Percentiles rank a stretch among this genome's conserved stretches.
Evolutionary conservation across 805 yeast species (phyloP).

Genomic region (Yarrowia sp.): DNA sequence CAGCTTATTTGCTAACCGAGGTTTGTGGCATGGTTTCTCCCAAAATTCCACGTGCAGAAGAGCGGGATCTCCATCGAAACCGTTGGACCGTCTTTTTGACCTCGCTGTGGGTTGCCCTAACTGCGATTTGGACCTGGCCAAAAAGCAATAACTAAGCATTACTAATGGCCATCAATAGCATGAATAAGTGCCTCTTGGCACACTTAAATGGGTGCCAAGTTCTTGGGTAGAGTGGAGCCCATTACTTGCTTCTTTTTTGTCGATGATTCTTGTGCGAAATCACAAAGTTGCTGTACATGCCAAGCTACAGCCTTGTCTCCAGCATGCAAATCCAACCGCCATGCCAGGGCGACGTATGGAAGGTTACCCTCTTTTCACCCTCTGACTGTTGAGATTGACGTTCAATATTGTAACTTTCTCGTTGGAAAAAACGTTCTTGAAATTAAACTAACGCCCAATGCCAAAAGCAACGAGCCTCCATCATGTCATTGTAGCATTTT

Average conservation of each 20-base stretch:
- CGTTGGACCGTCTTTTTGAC: not conserved
- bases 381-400: not conserved
- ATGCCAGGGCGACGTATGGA: conserved; percentile 16
- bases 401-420: too few relatives aligned
- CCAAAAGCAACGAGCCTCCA: conserved; percentile 2
- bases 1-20: conserved; percentile 10
- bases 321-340: not conserved
- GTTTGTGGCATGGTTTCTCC: not conserved
- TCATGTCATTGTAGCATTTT: not conserved
- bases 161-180: not conserved
- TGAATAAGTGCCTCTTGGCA: not conserved
- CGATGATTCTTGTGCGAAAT: not conserved
- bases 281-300: not conserved
- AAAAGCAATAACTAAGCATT: not conserved
- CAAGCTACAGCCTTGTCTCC: not conserved
- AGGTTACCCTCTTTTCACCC: not conserved
- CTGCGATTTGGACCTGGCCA: not conserved
- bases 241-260: not conserved
- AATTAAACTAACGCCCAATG: conserved; percentile 2
- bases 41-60: not conserved
- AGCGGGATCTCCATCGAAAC: conserved; percentile 10
- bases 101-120: not conserved
- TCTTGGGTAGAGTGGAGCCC: not conserved
- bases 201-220: not conserved
- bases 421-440: not conserved